phyloP scores from a whole-genome alignment of 208 protist genomes.

The Trypanosoma cruzi region DNA sequence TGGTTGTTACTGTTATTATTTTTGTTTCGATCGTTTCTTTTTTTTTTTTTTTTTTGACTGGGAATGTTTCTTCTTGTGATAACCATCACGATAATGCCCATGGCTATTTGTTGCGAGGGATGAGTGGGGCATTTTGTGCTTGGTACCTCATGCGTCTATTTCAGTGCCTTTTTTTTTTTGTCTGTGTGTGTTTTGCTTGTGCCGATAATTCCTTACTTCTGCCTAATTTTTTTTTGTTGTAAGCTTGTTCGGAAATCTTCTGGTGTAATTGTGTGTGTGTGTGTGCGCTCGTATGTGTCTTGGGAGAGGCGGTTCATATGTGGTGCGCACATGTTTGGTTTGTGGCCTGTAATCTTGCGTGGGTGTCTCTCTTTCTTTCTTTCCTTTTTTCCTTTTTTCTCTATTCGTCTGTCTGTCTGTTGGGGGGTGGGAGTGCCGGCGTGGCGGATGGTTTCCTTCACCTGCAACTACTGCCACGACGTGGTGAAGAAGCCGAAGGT shows the following conservation, averaged over 20 bases:
- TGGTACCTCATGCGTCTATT: constrained; percentile 6
- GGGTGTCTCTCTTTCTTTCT: not conserved
- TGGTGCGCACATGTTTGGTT: too few relatives aligned
- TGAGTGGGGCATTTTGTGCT: constrained; percentile 26
- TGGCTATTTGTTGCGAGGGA: too few relatives aligned
- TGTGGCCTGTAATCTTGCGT: not conserved
- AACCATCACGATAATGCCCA: too few relatives aligned
- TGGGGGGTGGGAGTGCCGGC: not conserved
- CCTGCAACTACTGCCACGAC: constrained; percentile 83
- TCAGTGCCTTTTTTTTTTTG: constrained; percentile 11
- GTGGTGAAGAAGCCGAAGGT: constrained; percentile 93
- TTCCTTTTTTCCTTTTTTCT: not conserved
- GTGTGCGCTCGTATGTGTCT: too few relatives aligned
- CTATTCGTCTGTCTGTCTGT: not conserved
- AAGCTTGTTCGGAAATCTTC: too few relatives aligned
- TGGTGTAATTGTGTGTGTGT: too few relatives aligned
- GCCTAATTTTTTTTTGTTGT: too few relatives aligned
- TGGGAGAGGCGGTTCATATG: too few relatives aligned
- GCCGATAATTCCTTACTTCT: not conserved
- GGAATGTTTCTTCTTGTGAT: too few relatives aligned
- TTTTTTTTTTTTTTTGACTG: too few relatives aligned
- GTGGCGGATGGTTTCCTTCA: constrained; percentile 86
- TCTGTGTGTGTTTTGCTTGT: constrained; percentile 5
- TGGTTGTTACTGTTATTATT: too few relatives aligned
- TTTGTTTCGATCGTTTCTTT: too few relatives aligned